phyloP scores from a whole-genome alignment of 805 yeast genomes.

The Teunomyces tritomae region DNA sequence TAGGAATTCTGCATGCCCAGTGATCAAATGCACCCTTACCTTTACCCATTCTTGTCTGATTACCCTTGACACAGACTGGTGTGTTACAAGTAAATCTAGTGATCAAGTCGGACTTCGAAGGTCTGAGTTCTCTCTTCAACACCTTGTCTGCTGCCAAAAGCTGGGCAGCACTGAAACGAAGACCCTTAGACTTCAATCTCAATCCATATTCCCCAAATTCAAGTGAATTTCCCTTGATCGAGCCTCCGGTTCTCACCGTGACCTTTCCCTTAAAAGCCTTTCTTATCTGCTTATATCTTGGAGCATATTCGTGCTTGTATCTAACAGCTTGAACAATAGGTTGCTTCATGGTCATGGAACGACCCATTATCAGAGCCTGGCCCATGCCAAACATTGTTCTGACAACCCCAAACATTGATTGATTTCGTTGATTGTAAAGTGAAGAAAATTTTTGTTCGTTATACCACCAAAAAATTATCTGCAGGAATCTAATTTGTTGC shows the following conservation, averaged over 20 bases:
- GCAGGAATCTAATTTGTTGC: not conserved
- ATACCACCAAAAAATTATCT: not conserved
- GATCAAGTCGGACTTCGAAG: slow-evolving; percentile 69
- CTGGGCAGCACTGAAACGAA: slow-evolving; percentile 81
- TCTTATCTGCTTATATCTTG: slow-evolving; percentile 61
- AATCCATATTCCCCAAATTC: slow-evolving; percentile 83
- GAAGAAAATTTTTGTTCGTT: slow-evolving; percentile 1
- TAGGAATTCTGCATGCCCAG: slow-evolving; percentile 96
- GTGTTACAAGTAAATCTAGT: slow-evolving; percentile 80
- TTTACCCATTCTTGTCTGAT: slow-evolving; percentile 99
- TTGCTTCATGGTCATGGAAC: not conserved
- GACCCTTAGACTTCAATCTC: slow-evolving; percentile 85
- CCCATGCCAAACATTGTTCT: slow-evolving; percentile 8
- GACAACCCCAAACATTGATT: slow-evolving; percentile 11
- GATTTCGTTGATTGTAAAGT: not conserved
- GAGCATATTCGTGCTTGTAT: slow-evolving; percentile 72
- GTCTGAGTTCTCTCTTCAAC: slow-evolving; percentile 78
- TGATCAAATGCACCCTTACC: slow-evolving; percentile 98
- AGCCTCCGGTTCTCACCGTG: slow-evolving; percentile 91
- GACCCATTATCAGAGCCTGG: not conserved
- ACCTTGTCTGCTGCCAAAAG: slow-evolving; percentile 88
- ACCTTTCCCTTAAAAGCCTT: slow-evolving; percentile 95
- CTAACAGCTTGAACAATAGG: slow-evolving; percentile 26
- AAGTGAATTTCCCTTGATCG: slow-evolving; percentile 80
- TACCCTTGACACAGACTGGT: slow-evolving; percentile 94